These are phyloP conservation scores for Xerocomus spinulosus DNA, from an alignment of 768 basidiomycete species.

Conservation along the genomic window DNA sequence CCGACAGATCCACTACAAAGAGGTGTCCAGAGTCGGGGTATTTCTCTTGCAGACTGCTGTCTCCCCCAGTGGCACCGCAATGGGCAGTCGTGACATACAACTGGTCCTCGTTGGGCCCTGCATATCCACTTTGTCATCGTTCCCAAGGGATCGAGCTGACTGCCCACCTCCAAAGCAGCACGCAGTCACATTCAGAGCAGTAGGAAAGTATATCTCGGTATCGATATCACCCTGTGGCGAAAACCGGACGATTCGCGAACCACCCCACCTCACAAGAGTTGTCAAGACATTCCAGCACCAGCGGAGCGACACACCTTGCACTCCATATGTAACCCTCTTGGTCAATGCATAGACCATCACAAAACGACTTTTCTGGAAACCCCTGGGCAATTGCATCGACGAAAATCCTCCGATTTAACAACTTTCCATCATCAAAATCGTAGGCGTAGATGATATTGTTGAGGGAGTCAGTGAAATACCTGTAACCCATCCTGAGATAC, in stretches of 20 bases:
- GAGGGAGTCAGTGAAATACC: constrained; percentile 68
- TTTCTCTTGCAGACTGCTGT: constrained; percentile 34
- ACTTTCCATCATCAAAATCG: constrained; percentile 43
- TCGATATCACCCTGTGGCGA: constrained; percentile 50
- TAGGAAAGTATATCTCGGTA: constrained; percentile 54
- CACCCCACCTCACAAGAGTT: constrained; percentile 51
- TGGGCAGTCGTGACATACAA: constrained; percentile 54
- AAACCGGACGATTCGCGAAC: constrained; percentile 54
- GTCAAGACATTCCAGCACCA: background rate
- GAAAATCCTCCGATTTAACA: constrained; percentile 53
- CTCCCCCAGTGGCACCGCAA: constrained; percentile 55
- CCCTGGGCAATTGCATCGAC: constrained; percentile 55
- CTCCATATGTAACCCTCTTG: constrained; percentile 62
- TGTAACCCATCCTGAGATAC: constrained; percentile 23
- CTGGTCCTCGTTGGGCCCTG: constrained; percentile 58
- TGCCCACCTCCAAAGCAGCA: constrained; percentile 55
- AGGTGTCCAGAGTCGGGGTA: constrained; percentile 35
- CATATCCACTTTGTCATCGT: background rate
- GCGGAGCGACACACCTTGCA: constrained; percentile 39
- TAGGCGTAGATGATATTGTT: constrained; percentile 65
- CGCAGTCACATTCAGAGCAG: constrained; percentile 59
- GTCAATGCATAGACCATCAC: constrained; percentile 67
- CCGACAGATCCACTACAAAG: constrained; percentile 30
- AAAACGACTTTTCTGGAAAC: constrained; percentile 46
- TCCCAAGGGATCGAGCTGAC: constrained; percentile 1